Conservation (phyloP, 2,329 filamentous ascomycete species). For the Penicillium digitatum region DNA sequence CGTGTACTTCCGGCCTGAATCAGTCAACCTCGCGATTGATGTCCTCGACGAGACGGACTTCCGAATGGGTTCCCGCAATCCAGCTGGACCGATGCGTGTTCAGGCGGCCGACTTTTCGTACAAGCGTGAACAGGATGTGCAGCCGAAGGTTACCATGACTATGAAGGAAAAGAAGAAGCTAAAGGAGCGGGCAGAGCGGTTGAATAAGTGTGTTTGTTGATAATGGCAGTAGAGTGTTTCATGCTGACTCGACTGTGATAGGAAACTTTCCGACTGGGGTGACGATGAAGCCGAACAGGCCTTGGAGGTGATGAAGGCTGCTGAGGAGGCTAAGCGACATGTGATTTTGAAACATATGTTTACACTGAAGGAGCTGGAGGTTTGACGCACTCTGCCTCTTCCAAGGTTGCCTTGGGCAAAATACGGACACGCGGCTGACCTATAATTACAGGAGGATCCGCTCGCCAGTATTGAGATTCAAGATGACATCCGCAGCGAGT, state of each 20-base stretch:
- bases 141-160: constrained; percentile 40
- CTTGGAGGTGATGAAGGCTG: background rate
- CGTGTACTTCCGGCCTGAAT: constrained; percentile 92
- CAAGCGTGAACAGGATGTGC: constrained; percentile 67
- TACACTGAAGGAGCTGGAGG: constrained; percentile 73
- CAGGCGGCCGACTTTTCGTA: constrained; percentile 84
- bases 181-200: constrained; percentile 83
- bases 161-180: constrained; percentile 79
- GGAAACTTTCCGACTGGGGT: constrained; percentile 90
- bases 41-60: constrained; percentile 62
- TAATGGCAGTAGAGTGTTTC: background rate
- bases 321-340: constrained; percentile 34
- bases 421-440: constrained; percentile 16
- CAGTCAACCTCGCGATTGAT: constrained; percentile 64
- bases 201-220: constrained; percentile 56
- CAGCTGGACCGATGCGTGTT: constrained; percentile 67
- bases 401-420: background rate
- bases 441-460: constrained; percentile 60
- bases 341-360: constrained; percentile 94
- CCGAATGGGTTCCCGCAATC: constrained; percentile 56
- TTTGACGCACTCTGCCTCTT: constrained; percentile 15
- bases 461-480: constrained; percentile 84
- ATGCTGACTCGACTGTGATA: constrained; percentile 37
- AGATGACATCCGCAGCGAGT: constrained; percentile 88
- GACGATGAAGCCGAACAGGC: constrained; percentile 62